Evolutionary conservation across 1,284 basidiomycete genomes (phyloP).

Genomic region (Irpex sp.): DNA sequence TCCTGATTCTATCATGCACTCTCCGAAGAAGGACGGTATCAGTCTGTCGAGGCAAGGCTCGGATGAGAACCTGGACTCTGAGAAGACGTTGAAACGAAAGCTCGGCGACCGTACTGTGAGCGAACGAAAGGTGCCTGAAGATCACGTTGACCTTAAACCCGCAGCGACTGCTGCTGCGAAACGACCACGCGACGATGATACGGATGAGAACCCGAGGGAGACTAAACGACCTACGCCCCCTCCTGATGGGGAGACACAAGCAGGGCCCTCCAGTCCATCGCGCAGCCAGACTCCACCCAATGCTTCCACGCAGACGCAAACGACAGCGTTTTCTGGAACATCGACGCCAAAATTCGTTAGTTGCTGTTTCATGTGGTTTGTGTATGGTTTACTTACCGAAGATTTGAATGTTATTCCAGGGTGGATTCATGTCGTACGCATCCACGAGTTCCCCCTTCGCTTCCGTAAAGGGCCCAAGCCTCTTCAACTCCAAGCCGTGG

Average conservation of each 20-base stretch:
- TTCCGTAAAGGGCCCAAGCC: conserved; percentile 59
- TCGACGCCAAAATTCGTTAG: conserved; percentile 5
- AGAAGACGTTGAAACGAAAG: conserved; percentile 65
- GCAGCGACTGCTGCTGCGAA: conserved; percentile 38
- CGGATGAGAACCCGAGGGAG: conserved; percentile 56
- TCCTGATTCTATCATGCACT: neutral
- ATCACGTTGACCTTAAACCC: conserved; percentile 16
- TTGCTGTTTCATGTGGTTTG: neutral
- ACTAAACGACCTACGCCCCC: conserved; percentile 66
- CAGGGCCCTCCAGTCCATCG: conserved; percentile 1
- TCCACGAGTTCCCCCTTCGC: conserved; percentile 68
- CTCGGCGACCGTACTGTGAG: conserved; percentile 42
- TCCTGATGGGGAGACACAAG: conserved; percentile 41
- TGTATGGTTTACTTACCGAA: neutral
- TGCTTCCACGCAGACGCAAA: neutral
- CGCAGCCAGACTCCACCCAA: conserved; percentile 13
- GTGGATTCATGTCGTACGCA: conserved; percentile 75
- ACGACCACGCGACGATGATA: conserved; percentile 52
- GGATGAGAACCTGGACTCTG: conserved; percentile 32
- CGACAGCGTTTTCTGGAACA: neutral
- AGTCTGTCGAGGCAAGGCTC: conserved; percentile 7
- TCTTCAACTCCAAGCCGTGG: conserved; percentile 45
- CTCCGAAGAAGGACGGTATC: neutral
- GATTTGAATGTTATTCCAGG: conserved; percentile 20
- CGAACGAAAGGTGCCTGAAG: conserved; percentile 26